Evolutionary conservation across 352 stramenopile species (phyloP).

Genomic region (Thalassiosira tumida): DNA sequence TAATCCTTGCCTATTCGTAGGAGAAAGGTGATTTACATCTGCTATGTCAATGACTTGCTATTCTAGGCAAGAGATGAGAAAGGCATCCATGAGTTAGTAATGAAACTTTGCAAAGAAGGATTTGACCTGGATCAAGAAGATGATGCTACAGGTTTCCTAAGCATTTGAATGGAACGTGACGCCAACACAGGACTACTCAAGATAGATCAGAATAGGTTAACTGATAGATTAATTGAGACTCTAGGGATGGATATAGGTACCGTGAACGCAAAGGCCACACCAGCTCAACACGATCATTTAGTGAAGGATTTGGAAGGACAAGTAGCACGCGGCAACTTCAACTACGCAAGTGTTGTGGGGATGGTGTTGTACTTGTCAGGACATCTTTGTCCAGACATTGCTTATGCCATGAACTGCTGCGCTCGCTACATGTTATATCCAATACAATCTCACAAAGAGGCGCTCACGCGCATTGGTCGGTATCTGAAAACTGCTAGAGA

Average conservation of each 20-base stretch:
- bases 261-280: not conserved
- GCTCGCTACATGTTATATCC: slow-evolving; percentile 68
- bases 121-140: slow-evolving; percentile 6
- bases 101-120: slow-evolving; percentile 15
- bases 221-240: not conserved
- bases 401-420: slow-evolving; percentile 73
- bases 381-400: slow-evolving; percentile 70
- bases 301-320: not conserved
- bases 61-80: slow-evolving; percentile 20
- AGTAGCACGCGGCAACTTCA: not conserved
- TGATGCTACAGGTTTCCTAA: slow-evolving; percentile 3
- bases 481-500: slow-evolving; percentile 71
- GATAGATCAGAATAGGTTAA: not conserved
- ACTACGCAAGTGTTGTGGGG: slow-evolving; percentile 3
- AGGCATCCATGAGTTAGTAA: slow-evolving; percentile 36
- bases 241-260: not conserved
- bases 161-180: not conserved
- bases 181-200: not conserved
- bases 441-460: slow-evolving; percentile 58
- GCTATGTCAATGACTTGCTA: slow-evolving; percentile 50
- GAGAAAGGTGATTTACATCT: slow-evolving; percentile 40
- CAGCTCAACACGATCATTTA: not conserved
- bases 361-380: slow-evolving; percentile 74
- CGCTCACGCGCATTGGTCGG: slow-evolving; percentile 73
- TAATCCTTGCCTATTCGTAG: slow-evolving; percentile 60